Percentiles rank a stretch among this genome's conserved stretches.
These are phyloP conservation scores for Cyanodermella asteris DNA, from an alignment of 2,329 filamentous ascomycete species.

Conservation along the genomic window DNA sequence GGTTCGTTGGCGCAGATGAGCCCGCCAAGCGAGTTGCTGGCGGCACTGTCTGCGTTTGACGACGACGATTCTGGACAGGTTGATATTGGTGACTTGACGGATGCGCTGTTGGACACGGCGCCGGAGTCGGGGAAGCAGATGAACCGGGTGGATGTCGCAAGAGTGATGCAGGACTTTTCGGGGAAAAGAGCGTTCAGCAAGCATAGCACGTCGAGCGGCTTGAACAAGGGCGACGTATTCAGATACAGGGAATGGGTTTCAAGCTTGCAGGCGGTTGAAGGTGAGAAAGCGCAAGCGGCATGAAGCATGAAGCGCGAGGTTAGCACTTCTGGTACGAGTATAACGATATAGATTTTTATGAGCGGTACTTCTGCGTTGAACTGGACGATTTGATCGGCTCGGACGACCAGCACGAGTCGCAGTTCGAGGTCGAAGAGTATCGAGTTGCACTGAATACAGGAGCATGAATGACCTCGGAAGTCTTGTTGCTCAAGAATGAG, in stretches of 20 bases:
- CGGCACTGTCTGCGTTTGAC: slow-evolving; percentile 87
- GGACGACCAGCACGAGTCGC: too few species aligned
- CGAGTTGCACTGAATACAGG: too few species aligned
- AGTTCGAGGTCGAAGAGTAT: too few species aligned
- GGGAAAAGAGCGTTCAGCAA: slow-evolving; percentile 65
- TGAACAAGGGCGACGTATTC: slow-evolving; percentile 68
- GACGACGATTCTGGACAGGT: slow-evolving; percentile 89
- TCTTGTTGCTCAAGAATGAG: too few species aligned
- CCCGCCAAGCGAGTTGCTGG: slow-evolving; percentile 56
- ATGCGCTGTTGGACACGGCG: slow-evolving; percentile 61
- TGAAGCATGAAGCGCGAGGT: too few species aligned
- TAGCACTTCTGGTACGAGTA: too few species aligned
- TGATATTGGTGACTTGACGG: slow-evolving; percentile 59
- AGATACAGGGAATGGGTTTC: slow-evolving; percentile 81
- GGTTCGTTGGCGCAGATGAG: slow-evolving; percentile 53
- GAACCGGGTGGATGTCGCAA: slow-evolving; percentile 57
- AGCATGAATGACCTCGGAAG: too few species aligned
- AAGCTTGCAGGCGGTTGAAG: slow-evolving; percentile 35
- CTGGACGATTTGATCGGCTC: too few species aligned
- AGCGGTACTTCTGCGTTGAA: too few species aligned
- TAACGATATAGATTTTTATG: too few species aligned
- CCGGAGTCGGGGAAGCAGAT: slow-evolving; percentile 50
- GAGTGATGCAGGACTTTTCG: slow-evolving; percentile 69
- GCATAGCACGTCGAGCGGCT: slow-evolving; percentile 25
- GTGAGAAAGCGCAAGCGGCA: too few species aligned